phyloP scores from a whole-genome alignment of 345 rosid genomes.

The Eucalyptus cloeziana region DNA sequence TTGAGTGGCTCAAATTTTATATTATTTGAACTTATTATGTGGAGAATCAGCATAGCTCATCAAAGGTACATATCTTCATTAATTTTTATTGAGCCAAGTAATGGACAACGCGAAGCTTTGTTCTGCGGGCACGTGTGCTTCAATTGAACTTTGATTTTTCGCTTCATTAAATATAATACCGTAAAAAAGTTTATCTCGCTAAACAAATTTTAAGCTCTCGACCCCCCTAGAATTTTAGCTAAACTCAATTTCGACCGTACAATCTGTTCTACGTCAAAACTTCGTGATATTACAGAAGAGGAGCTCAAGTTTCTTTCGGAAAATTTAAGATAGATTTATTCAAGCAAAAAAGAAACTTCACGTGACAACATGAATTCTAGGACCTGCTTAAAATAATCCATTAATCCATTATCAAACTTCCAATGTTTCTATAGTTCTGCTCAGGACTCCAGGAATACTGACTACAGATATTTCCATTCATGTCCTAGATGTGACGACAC shows the following conservation, averaged over 20 bases:
- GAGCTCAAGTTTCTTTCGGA: neutral
- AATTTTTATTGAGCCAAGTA: neutral
- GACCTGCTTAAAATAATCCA: neutral
- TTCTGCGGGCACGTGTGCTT: neutral
- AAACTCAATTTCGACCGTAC: neutral
- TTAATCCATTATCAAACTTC: neutral
- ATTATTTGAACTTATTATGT: neutral
- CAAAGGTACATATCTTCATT: neutral
- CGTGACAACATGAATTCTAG: neutral
- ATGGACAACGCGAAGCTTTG: neutral
- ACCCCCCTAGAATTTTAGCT: neutral
- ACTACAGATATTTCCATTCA: neutral
- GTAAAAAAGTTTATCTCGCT: neutral
- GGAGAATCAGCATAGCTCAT: neutral
- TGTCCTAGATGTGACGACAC: neutral
- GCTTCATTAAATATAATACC: neutral
- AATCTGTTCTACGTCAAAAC: neutral
- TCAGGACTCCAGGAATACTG: neutral
- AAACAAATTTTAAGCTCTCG: neutral
- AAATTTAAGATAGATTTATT: neutral
- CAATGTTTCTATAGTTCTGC: neutral
- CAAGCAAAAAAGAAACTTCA: neutral
- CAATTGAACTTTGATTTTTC: neutral
- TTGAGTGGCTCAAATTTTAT: neutral
- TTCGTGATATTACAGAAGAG: neutral